These are phyloP conservation scores for Coemansia sp. DNA, from an alignment of 192 early-diverging fungal genomes.

Conservation along the genomic window DNA sequence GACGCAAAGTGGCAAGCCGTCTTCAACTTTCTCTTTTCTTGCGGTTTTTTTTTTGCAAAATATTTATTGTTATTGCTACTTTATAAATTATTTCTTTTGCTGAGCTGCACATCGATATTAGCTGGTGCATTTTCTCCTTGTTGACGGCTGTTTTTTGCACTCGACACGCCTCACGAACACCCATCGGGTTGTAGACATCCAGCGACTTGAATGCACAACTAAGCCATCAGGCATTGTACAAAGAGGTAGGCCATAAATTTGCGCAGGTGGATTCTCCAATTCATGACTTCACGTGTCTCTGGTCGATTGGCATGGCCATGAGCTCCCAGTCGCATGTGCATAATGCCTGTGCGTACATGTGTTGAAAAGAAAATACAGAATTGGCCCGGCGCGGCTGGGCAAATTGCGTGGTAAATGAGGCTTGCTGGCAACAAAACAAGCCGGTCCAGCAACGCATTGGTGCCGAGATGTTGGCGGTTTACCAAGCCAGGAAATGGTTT, in stretches of 20 bases:
- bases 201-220: not conserved
- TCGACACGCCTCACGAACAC: not conserved
- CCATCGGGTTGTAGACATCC: not conserved
- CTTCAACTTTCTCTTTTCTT: not conserved
- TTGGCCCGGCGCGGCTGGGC: too few species aligned
- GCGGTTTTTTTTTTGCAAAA: not conserved
- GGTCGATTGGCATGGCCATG: not conserved
- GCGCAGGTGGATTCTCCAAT: not conserved
- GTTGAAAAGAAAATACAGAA: not conserved
- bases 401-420: not conserved
- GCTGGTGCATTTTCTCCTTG: not conserved
- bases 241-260: not conserved
- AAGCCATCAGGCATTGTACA: conserved; percentile 10
- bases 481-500: not conserved
- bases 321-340: conserved; percentile 1
- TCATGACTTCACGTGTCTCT: not conserved
- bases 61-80: not conserved
- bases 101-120: not conserved
- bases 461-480: too few species aligned
- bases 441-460: not conserved
- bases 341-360: conserved; percentile 9
- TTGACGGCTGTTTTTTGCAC: not conserved
- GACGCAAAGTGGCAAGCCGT: not conserved
- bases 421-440: not conserved
- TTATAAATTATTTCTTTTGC: not conserved